These are phyloP conservation scores for Bauhinia variegata DNA, from an alignment of 306 rosid genomes.

Conservation along the genomic window DNA sequence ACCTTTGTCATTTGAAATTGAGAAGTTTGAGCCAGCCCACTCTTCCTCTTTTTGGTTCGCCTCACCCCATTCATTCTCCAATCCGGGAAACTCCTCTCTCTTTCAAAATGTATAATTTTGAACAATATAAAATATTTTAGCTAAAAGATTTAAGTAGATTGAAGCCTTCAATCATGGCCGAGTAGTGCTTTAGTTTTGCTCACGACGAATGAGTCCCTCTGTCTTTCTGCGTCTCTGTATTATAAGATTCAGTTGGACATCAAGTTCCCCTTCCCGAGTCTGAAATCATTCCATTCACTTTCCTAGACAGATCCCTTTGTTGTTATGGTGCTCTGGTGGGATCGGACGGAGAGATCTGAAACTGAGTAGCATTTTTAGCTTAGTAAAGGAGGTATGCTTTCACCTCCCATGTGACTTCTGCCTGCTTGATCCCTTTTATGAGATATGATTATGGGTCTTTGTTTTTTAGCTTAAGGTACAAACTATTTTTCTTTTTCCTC, in stretches of 20 bases:
- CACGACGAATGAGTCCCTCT: constrained; percentile 55
- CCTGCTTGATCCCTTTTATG: constrained; percentile 18
- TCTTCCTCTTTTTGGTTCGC: too few species aligned
- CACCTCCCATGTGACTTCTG: background rate
- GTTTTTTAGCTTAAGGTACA: background rate
- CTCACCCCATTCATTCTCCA: too few species aligned
- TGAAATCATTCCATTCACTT: constrained; percentile 25
- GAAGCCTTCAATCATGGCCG: constrained; percentile 51
- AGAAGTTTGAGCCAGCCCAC: too few species aligned
- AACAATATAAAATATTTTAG: background rate
- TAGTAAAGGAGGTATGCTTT: constrained; percentile 23
- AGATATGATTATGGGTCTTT: constrained; percentile 11
- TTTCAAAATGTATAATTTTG: too few species aligned
- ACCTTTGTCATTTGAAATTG: too few species aligned
- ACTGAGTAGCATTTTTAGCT: background rate
- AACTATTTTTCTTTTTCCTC: background rate
- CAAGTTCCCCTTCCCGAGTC: constrained; percentile 13
- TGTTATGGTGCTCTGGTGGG: constrained; percentile 14
- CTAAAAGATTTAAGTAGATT: too few species aligned
- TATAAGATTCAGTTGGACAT: constrained; percentile 28
- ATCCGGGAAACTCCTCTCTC: too few species aligned
- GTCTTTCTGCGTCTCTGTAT: constrained; percentile 1
- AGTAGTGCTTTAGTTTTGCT: constrained; percentile 61
- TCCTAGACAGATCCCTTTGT: constrained; percentile 7
- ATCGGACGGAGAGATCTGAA: constrained; percentile 29